These are phyloP conservation scores for Thelonectria olida DNA, from an alignment of 2,329 filamentous ascomycete species.

Conservation along the genomic window DNA sequence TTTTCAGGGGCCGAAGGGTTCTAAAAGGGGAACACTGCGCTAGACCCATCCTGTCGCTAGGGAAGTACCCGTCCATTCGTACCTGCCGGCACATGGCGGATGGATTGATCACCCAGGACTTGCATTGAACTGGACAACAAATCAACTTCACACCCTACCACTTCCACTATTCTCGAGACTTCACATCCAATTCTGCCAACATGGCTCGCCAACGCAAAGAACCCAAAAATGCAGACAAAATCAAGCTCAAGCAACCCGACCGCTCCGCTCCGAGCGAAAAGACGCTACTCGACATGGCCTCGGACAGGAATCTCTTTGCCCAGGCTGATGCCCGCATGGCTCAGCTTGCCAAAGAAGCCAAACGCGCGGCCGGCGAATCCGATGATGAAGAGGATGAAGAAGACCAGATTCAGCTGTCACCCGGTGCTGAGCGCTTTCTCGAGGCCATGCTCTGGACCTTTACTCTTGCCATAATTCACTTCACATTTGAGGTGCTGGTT, in stretches of 20 bases:
- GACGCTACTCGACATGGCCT: constrained; percentile 78
- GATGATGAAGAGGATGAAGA: constrained; percentile 37
- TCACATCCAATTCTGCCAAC: neutral
- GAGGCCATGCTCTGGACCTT: constrained; percentile 67
- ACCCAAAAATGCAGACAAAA: constrained; percentile 53
- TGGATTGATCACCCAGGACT: neutral
- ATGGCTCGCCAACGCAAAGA: constrained; percentile 63
- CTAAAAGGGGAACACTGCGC: constrained; percentile 13
- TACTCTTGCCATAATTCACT: constrained; percentile 76
- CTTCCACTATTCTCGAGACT: constrained; percentile 2
- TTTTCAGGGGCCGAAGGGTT: constrained; percentile 2
- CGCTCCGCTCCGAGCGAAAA: constrained; percentile 67
- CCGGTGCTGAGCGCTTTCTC: constrained; percentile 60
- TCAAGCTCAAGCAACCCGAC: constrained; percentile 76
- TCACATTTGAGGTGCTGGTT: constrained; percentile 81
- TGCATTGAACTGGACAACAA: constrained; percentile 2
- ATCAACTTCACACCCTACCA: constrained; percentile 9
- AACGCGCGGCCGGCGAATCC: constrained; percentile 17
- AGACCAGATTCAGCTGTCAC: constrained; percentile 50
- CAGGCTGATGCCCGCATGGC: constrained; percentile 53
- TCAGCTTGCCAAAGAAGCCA: constrained; percentile 40
- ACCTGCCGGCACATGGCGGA: neutral
- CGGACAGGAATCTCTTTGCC: constrained; percentile 68
- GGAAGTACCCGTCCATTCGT: no score
- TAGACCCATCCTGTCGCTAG: constrained; percentile 4